Conservation (phyloP, 202 grass and related monocot genomes). For the Elaeis oleifera region DNA sequence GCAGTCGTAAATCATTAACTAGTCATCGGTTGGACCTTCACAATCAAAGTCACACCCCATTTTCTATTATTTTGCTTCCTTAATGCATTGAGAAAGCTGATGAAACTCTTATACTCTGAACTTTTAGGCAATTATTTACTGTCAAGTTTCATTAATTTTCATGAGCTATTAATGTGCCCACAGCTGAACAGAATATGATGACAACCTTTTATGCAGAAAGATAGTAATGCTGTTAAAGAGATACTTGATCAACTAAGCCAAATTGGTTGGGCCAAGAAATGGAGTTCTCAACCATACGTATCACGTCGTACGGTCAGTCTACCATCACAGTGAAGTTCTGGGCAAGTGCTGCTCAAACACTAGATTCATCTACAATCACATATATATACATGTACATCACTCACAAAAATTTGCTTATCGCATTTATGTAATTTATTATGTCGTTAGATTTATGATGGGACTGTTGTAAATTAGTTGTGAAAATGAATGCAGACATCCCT, state of each 20-base stretch:
- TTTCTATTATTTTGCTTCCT: no score
- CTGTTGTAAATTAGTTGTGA: conserved; percentile 9
- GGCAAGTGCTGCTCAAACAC: conserved; percentile 28
- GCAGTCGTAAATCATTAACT: no score
- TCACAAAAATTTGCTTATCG: neutral
- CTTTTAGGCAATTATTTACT: neutral
- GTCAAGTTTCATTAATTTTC: neutral
- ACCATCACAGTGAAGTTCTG: conserved; percentile 23
- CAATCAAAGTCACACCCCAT: no score
- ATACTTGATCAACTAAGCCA: conserved; percentile 60
- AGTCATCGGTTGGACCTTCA: no score
- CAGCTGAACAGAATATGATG: conserved; percentile 3
- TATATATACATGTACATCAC: conserved; percentile 23
- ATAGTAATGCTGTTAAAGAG: conserved; percentile 47
- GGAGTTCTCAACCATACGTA: conserved; percentile 89
- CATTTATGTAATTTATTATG: conserved; percentile 2
- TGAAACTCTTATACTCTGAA: no score
- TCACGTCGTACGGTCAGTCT: conserved; percentile 89
- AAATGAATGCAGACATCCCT: conserved; percentile 58
- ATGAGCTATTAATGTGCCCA: neutral
- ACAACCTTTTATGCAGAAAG: conserved; percentile 38
- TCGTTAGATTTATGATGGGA: neutral
- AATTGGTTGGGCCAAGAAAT: conserved; percentile 75
- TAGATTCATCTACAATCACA: neutral
- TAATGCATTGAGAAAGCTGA: no score